Conservation (phyloP, 1,284 basidiomycete species). For the Agaricales sp. region DNA sequence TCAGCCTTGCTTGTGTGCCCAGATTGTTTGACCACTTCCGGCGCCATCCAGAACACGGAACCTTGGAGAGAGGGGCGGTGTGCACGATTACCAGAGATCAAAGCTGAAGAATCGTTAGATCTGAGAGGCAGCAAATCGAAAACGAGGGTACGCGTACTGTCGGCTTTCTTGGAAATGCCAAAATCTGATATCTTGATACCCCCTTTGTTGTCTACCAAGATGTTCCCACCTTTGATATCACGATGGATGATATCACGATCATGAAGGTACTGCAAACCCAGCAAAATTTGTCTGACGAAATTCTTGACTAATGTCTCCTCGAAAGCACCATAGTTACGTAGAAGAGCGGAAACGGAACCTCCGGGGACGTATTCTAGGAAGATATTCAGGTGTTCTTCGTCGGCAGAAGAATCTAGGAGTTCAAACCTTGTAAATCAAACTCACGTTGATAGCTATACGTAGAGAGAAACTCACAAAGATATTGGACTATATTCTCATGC, state of each 20-base stretch:
- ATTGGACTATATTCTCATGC: slow-evolving; percentile 97
- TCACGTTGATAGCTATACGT: slow-evolving; percentile 1
- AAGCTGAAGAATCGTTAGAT: slow-evolving; percentile 33
- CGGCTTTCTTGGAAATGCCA: slow-evolving; percentile 97
- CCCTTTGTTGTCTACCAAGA: slow-evolving; percentile 97
- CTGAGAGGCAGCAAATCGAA: slow-evolving; percentile 7
- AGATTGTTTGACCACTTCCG: slow-evolving; percentile 96
- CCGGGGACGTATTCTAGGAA: slow-evolving; percentile 99
- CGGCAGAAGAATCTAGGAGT: slow-evolving; percentile 72
- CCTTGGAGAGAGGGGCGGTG: slow-evolving; percentile 92
- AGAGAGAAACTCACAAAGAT: slow-evolving; percentile 60
- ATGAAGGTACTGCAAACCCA: slow-evolving; percentile 89
- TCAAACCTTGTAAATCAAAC: slow-evolving; percentile 10
- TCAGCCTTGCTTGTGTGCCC: slow-evolving; percentile 92
- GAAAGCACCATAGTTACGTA: slow-evolving; percentile 94
- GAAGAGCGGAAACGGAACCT: slow-evolving; percentile 87
- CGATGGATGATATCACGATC: slow-evolving; percentile 94
- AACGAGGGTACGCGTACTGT: slow-evolving; percentile 52
- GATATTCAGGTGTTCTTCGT: slow-evolving; percentile 89
- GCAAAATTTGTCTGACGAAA: slow-evolving; percentile 90
- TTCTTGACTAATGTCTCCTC: slow-evolving; percentile 92
- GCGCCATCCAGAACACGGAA: slow-evolving; percentile 99
- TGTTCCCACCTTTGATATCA: slow-evolving; percentile 98
- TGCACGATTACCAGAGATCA: slow-evolving; percentile 66
- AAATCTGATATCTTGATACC: slow-evolving; percentile 99